Base-by-base conservation (phyloP, 2,329 filamentous ascomycete genomes). In the Leptodontidium sp. region DNA sequence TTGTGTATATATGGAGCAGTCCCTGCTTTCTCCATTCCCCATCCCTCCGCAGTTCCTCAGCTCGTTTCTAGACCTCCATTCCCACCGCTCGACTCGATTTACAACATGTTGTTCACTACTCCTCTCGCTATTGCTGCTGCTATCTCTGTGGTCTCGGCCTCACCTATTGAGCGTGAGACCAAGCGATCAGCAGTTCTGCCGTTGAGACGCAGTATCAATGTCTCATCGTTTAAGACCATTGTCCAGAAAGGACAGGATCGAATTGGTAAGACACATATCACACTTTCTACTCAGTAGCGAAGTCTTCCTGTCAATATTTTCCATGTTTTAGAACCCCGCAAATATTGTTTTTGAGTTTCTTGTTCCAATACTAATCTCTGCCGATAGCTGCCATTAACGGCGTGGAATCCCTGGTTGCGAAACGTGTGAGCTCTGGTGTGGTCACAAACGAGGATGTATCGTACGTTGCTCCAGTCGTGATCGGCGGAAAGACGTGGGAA, bases 401-500 rank as follows among this genome's bases (percentile, higher is more conserved):
- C n/a, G 67, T 67, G 26, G 62, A 61, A 2, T 40, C 64, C 24
- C 11, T 64, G 26, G 43, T 43, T 38, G 21, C 45, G 29, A 47
- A 35, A 21, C 38, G 62, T 21, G 62, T 32, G 6, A 65, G 57
- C 26, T 75, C 74, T 61, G 75, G 75, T 66, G 68, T 73, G 24
- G 72, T 74, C 32, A 75, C 70, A n/a, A 77, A 77, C 66, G 73
- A 76, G 52, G 74, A 74, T 40, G 72, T 75, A 17, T 72, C 45
- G 67, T 77, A 77, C 50, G 64, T 77, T 47, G 75, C 76, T 63
- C 72, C 75, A 3, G 72, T 77, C 45, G 49, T 68, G 38, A 75
- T 77, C 43, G 76, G 75, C 59, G 72, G 71, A 49, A 73, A 55
- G 11, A 70, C 72, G 32, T 77, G 71, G 66, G 47, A 76, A 43